These are phyloP conservation scores for Cadophora sp. DNA, from an alignment of 2,329 filamentous ascomycete genomes.

Conservation along the genomic window DNA sequence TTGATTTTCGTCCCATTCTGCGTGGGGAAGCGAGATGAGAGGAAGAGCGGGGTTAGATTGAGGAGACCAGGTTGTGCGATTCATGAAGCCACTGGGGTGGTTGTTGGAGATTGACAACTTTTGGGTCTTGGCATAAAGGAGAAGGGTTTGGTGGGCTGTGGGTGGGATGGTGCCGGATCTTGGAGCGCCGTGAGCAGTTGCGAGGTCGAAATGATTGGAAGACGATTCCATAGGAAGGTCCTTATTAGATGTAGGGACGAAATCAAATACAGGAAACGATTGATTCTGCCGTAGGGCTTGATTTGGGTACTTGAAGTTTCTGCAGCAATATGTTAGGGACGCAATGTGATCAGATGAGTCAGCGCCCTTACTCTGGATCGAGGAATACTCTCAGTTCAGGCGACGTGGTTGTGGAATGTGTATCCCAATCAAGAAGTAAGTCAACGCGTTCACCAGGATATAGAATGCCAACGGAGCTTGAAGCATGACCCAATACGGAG, in stretches of 20 bases:
- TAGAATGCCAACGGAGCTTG: constrained; percentile 46
- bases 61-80: constrained; percentile 52
- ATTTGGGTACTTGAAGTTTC: constrained; percentile 53
- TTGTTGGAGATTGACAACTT: constrained; percentile 52
- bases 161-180: constrained; percentile 33
- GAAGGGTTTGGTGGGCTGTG: constrained; percentile 48
- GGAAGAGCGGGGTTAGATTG: constrained; percentile 43
- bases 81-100: constrained; percentile 54
- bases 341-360: too few relatives aligned
- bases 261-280: constrained; percentile 43
- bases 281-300: constrained; percentile 49
- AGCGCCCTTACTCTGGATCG: constrained; percentile 45
- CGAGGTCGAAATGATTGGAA: constrained; percentile 35
- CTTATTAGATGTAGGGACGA: background rate
- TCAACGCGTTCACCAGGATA: constrained; percentile 53
- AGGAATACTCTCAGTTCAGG: constrained; percentile 37
- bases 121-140: constrained; percentile 54
- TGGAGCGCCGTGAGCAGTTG: constrained; percentile 17
- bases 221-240: background rate
- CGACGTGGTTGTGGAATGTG: background rate
- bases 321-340: constrained; percentile 25
- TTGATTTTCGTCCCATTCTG: constrained; percentile 49
- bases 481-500: constrained; percentile 33
- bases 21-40: constrained; percentile 45
- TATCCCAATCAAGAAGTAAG: constrained; percentile 24